These are phyloP conservation scores for Leishmania major DNA, from an alignment of 208 protist species.

Conservation along the genomic window DNA sequence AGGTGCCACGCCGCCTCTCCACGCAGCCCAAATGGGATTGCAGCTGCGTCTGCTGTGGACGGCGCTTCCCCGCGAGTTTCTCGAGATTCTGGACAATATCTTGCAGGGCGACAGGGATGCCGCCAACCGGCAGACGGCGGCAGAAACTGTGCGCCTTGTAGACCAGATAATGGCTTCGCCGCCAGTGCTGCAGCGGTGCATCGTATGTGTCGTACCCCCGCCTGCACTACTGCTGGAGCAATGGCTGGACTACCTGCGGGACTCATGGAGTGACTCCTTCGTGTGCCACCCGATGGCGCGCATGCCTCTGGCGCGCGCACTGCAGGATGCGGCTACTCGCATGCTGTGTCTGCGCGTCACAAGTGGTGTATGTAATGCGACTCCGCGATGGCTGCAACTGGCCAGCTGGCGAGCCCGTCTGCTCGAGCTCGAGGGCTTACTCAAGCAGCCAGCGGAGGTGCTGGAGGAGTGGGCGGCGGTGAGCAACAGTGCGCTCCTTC, in stretches of 20 bases:
- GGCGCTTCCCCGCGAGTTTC: not conserved
- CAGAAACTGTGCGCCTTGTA: not conserved
- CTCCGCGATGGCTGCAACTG: not conserved
- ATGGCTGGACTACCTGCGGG: not conserved
- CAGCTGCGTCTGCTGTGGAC: not conserved
- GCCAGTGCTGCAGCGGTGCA: not conserved
- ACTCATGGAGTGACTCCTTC: not conserved
- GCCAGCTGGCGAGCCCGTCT: not conserved
- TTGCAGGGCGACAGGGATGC: not conserved
- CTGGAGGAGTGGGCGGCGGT: not conserved
- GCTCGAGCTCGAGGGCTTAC: not conserved
- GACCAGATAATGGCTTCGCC: not conserved
- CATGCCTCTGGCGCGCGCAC: not conserved
- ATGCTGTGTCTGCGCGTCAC: not conserved
- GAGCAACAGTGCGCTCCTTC: conserved; percentile 6
- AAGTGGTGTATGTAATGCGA: not conserved
- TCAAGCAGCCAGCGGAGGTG: not conserved
- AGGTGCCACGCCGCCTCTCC: not conserved
- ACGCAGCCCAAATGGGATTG: not conserved
- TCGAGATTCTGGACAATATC: not conserved
- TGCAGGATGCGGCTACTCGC: not conserved
- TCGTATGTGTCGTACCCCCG: not conserved
- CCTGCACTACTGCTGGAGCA: not conserved
- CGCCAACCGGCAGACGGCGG: not conserved
- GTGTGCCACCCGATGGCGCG: not conserved